These are phyloP conservation scores for Boletellus ananas DNA, from an alignment of 768 basidiomycete genomes.

Conservation along the genomic window DNA sequence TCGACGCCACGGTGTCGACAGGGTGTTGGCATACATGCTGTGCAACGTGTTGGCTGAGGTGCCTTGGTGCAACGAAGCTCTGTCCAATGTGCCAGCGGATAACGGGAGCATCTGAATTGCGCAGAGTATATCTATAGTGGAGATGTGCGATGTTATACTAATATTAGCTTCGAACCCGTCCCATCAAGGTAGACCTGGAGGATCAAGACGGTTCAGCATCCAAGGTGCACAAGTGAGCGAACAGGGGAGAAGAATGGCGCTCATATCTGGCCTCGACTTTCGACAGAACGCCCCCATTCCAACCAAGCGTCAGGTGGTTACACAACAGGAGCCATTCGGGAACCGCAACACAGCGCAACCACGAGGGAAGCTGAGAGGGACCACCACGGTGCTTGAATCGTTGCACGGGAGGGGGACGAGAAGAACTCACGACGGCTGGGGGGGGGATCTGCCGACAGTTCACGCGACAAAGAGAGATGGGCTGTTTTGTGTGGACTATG, in stretches of 20 bases:
- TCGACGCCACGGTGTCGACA: slow-evolving; percentile 74
- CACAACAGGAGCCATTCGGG: slow-evolving; percentile 32
- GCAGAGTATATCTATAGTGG: slow-evolving; percentile 64
- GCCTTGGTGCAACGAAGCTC: slow-evolving; percentile 74
- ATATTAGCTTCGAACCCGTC: neutral
- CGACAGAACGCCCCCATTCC: slow-evolving; percentile 46
- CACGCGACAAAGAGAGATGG: neutral
- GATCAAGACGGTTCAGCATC: slow-evolving; percentile 4
- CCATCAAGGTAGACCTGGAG: slow-evolving; percentile 3
- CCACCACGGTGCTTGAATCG: slow-evolving; percentile 74
- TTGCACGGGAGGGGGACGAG: slow-evolving; percentile 8
- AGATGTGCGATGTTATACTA: slow-evolving; percentile 1
- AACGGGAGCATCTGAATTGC: slow-evolving; percentile 68
- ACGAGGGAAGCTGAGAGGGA: slow-evolving; percentile 22
- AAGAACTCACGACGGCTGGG: slow-evolving; percentile 28
- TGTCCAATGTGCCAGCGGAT: slow-evolving; percentile 89
- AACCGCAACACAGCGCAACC: slow-evolving; percentile 7
- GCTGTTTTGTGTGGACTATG: slow-evolving; percentile 28
- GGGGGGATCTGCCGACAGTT: neutral
- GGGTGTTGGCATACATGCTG: slow-evolving; percentile 90
- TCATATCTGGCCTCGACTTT: slow-evolving; percentile 91
- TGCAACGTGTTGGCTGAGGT: slow-evolving; percentile 79
- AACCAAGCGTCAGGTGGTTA: slow-evolving; percentile 55
- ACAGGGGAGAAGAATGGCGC: slow-evolving; percentile 14
- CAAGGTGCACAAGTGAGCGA: neutral